Base-by-base conservation (phyloP, 352 stramenopile genomes). In the Phytophthora multivora region DNA sequence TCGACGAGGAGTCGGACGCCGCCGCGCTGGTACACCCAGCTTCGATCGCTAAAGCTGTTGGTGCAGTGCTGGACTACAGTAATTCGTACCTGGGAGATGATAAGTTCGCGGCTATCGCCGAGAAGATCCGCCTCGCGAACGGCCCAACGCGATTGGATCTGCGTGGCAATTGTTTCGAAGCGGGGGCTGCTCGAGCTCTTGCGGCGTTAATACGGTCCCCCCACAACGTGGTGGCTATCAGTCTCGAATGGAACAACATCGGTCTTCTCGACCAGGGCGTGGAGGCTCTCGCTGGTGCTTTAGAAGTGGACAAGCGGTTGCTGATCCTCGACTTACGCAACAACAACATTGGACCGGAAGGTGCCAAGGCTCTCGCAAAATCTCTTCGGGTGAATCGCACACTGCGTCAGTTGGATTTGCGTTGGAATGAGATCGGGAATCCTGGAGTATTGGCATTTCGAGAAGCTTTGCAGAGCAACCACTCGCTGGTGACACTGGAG, bases 221-320 rank as follows among this genome's bases (percentile, higher is more conserved):
- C 2, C 83, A 91, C 47, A 75, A 72, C 15, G 54, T 92, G 15
- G 72, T 83, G 18, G 69, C 71, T n/a, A 71, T 95, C 23, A 80
- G 73, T 40, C 63, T 95, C 46, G 83, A 95, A 65, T 94, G 85
- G 85, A 95, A 95, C 59, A 93, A 90, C 53, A 64, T 92, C 6
- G 87, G 85, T n/a, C 45, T 93, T 25, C 55, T 93, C 38, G 80
- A 92, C 51, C 75, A 91, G 26, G 85, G 84, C 1, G 60, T 95
- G 11, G 75, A 82, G 39, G 83, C 83, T 30, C 64, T 95, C 9
- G 80, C 84, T 7, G 47, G 47, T 4, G 83, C 85, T 7, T 60
- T 94, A 3, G 78, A 88, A 56, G 64, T 86, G 9, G 86, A 96
- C 52, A 77, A 76, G 25, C 75, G 71, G 8, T 65, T 96, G 13